These are phyloP conservation scores for Colletotrichum sp. DNA, from an alignment of 2,329 filamentous ascomycete genomes.

Conservation along the genomic window DNA sequence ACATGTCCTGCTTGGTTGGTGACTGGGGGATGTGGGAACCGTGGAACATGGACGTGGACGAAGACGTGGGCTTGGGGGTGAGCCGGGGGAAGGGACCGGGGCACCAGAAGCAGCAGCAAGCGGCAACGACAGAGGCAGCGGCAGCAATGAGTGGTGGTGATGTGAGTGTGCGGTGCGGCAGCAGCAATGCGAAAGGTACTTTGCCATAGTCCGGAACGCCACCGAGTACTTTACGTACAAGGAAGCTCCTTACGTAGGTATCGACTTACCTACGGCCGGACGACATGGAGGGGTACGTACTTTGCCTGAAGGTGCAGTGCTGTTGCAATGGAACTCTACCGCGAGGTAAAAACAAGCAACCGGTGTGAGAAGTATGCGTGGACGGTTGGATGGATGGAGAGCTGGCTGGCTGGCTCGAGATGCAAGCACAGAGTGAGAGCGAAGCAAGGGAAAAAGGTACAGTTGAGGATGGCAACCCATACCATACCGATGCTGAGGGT, in stretches of 20 bases:
- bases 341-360: neutral
- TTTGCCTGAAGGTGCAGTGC: neutral
- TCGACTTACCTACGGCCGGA: neutral
- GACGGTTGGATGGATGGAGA: neutral
- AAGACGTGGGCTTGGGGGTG: neutral
- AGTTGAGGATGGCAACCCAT: neutral
- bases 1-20: neutral
- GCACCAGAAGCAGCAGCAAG: neutral
- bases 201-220: conserved; percentile 10
- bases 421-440: conserved; percentile 3
- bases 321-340: neutral
- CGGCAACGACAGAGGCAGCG: neutral
- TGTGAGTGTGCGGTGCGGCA: neutral
- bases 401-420: neutral
- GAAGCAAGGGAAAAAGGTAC: neutral
- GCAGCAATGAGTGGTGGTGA: neutral
- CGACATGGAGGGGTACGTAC: neutral
- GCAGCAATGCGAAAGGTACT: conserved; percentile 11
- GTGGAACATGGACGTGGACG: neutral
- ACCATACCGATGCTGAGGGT: neutral
- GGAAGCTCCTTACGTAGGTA: neutral
- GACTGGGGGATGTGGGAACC: neutral
- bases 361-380: neutral
- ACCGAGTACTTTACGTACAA: conserved; percentile 5
- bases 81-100: neutral